Conservation (phyloP, 768 basidiomycete genomes). For the Mrakia blollopis region DNA sequence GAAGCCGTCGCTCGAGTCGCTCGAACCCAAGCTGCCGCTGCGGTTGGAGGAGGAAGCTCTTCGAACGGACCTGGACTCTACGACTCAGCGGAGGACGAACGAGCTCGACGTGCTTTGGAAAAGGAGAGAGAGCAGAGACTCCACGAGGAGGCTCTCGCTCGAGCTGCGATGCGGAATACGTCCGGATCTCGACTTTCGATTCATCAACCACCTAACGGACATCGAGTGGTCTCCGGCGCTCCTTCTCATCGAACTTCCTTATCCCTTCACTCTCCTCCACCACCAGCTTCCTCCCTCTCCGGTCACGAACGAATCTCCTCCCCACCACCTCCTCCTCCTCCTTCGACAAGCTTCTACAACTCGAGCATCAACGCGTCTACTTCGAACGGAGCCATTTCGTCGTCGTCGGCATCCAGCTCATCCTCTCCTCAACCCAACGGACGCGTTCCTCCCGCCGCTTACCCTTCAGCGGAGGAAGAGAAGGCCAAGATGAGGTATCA, state of each 20-base stretch:
- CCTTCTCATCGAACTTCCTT: neutral
- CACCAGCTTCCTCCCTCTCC: conserved; percentile 10
- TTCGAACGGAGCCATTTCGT: neutral
- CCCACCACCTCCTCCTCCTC: neutral
- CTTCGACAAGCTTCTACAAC: neutral
- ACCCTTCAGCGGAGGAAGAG: conserved; percentile 10
- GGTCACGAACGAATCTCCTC: neutral
- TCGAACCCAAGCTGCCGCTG: neutral
- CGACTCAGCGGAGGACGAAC: neutral
- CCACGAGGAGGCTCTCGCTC: neutral
- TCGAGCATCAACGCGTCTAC: neutral
- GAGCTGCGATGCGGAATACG: neutral
- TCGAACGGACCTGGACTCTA: neutral
- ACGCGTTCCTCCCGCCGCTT: neutral
- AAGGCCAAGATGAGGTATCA: conserved; percentile 3
- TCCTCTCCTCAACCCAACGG: neutral
- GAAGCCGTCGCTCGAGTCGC: conserved; percentile 7
- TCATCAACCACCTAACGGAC: neutral
- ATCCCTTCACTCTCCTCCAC: conserved; percentile 7
- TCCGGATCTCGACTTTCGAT: neutral
- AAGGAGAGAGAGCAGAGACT: neutral
- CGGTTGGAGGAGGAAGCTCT: neutral
- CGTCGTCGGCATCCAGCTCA: neutral
- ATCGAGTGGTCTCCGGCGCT: neutral
- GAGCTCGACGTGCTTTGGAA: neutral